Conservation (phyloP, 306 rosid species). For the Fagus crenata region DNA sequence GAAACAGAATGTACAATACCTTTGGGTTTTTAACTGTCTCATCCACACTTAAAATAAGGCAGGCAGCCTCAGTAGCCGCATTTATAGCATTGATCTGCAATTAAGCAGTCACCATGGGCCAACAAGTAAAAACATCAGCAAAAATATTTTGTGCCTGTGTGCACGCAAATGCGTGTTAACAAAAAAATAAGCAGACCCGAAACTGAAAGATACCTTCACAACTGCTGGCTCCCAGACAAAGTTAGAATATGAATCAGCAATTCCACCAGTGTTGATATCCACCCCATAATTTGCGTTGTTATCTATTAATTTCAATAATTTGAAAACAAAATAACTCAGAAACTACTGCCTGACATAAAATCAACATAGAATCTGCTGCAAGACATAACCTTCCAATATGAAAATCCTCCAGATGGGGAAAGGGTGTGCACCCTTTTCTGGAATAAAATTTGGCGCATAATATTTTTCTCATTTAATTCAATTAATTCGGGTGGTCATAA, state of each 20-base stretch:
- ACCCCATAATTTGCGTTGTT: constrained; percentile 94
- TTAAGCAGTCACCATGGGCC: neutral
- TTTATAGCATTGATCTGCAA: constrained; percentile 94
- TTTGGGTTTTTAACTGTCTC: constrained; percentile 97
- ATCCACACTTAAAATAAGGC: constrained; percentile 89
- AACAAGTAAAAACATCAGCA: constrained; percentile 17
- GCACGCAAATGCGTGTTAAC: neutral
- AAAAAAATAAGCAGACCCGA: neutral
- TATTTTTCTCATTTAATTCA: neutral
- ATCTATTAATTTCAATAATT: constrained; percentile 37
- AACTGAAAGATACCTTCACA: constrained; percentile 63
- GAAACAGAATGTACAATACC: constrained; percentile 40
- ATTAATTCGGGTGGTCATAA: neutral
- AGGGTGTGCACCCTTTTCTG: neutral
- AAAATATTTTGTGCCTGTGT: constrained; percentile 3
- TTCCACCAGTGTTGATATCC: constrained; percentile 92
- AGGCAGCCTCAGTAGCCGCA: constrained; percentile 99
- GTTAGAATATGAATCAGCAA: constrained; percentile 85
- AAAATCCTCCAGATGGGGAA: neutral
- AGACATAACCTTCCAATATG: neutral
- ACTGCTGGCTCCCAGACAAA: constrained; percentile 99
- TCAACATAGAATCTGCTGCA: neutral
- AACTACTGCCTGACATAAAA: constrained; percentile 1
- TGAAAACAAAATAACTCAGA: neutral
- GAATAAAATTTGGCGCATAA: neutral